Base-by-base conservation (phyloP, 2,329 filamentous ascomycete species). In the Colletotrichum shisoi region DNA sequence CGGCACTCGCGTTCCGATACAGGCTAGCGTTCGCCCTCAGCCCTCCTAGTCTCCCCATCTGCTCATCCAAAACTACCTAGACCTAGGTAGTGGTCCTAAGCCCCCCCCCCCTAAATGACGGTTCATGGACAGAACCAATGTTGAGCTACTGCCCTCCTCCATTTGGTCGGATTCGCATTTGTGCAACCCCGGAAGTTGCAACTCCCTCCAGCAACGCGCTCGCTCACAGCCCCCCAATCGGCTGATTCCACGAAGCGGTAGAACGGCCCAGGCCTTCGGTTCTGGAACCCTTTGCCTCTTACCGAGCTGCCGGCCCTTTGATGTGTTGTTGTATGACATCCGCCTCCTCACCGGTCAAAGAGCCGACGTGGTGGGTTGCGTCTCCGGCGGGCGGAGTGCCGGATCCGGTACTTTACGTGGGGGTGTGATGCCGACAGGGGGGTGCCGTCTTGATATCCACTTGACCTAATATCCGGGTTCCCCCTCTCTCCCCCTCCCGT, bases 231-330 rank as follows among this genome's bases (percentile, higher is more conserved):
- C 27, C 27, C 7, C 27, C 27, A 31, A 17, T 46, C 31, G 4
- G 19, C 46, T 24, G n/a, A 15, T 48, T 21, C 17, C 27, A 34
- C 31, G 31, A 9, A 34, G 31, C 31, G 2, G 31, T 24, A 31
- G 56, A 58, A 48, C 13, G 31, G 56, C 27, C 56, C 42, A 48
- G 56, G 31, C 31, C 42, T 21, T 48, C 24, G 44, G 51, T 42
- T 17, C 24, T 15, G 11, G 19, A 12, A 11, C 34, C 34, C n/a
- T 2, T 2, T 17, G 17, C 2, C n/a, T n/a, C n/a, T 3, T 48
- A 48, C 56, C 56, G 56, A 37, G 8, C 17, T 3, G 9, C 11
- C 42, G 42, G 56, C 19, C 56, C 34, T 39, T n/a, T 21, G 34
- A 37, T 12, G 19, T 34, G 5, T 39, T 39, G 27, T 13, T 4